phyloP scores from a whole-genome alignment of 371 early-diverging fungal species.

The Apophysomyces variabilis region DNA sequence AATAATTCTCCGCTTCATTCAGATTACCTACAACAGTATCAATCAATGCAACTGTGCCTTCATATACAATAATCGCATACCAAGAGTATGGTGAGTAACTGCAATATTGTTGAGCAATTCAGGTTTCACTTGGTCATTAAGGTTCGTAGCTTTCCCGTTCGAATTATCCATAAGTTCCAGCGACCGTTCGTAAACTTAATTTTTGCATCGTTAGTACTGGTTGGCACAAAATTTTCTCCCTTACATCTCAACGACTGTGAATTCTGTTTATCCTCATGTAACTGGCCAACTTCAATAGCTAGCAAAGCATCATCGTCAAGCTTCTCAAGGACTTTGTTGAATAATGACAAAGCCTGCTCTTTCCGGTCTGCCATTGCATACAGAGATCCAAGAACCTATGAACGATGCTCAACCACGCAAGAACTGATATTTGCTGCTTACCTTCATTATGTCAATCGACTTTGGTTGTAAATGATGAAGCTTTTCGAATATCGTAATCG shows the following conservation, averaged over 20 bases:
- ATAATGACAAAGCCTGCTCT: conserved; percentile 65
- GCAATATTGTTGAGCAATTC: conserved; percentile 87
- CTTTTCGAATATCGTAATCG: conserved; percentile 77
- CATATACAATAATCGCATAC: conserved; percentile 14
- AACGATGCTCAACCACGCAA: not conserved
- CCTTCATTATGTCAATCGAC: conserved; percentile 68
- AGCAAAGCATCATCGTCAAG: conserved; percentile 59
- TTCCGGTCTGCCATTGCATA: conserved; percentile 70
- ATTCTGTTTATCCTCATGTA: conserved; percentile 63
- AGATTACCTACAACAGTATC: conserved; percentile 19
- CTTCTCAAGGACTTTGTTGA: conserved; percentile 60
- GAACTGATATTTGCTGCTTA: conserved; percentile 22
- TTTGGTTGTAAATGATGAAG: conserved; percentile 67
- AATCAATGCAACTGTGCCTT: not conserved
- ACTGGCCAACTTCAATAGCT: conserved; percentile 65
- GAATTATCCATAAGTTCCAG: conserved; percentile 27
- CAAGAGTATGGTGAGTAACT: conserved; percentile 66
- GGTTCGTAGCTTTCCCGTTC: conserved; percentile 20
- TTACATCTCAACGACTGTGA: conserved; percentile 56
- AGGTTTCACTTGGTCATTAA: conserved; percentile 48
- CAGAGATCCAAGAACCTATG: conserved; percentile 60
- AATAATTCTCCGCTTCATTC: conserved; percentile 39
- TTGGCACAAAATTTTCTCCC: conserved; percentile 23
- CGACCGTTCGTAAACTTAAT: conserved; percentile 42
- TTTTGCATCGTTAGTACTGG: no score